Evolutionary conservation across 2,329 filamentous ascomycete species (phyloP), one percentile per base, ranked within the genome.

Genomic region (Epicoccum nigrum): DNA sequence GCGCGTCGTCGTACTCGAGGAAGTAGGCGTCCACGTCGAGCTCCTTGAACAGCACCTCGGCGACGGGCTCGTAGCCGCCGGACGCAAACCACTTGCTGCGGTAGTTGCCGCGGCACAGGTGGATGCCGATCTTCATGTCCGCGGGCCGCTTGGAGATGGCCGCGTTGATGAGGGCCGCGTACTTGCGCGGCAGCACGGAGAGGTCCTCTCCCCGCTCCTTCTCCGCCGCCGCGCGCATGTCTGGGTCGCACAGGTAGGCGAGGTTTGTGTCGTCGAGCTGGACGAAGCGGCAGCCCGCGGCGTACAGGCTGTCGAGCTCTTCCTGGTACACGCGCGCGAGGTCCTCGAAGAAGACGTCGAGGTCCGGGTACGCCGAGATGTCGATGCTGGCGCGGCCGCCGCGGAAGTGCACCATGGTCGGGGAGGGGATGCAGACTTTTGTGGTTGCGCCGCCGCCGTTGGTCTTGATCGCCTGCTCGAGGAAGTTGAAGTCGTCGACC

Each of bases 341-440:
- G 60, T 84, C 81, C 15, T 77, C 79, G 67, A 83, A 83, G 72
- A 83, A 83, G 20, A 74, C 71, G 39, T 83, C 81, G 8, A 84
- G 74, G 15, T 77, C 76, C 5, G 81, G 81, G 67, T 84, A 84
- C 7, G 80, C 79, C 34, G 72, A 70, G 60, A 76, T 74, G 63
- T 79, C 76, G 65, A 83, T 83, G 59, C 75, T 75, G 17, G 81
- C 79, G 25, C 81, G 75, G 9, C 77, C 79, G 54, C 81, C 80
- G 50, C 81, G 79, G 76, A 84, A 84, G 65, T 84, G 81, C 42
- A 83, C 77, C 81, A 83, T 83, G n/a, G 82, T 84, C 11, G 82
- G 82, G 32, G 73, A 77, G 3, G 82, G 81, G 53, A 84, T 83
- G 74, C 79, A 81, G 25, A 84, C 81, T 67, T 84, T 84, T 32